Percentiles rank a stretch among this genome's conserved stretches.
phyloP scores from a whole-genome alignment of 164 flowering plant genomes.

The Platanus orientalis region DNA sequence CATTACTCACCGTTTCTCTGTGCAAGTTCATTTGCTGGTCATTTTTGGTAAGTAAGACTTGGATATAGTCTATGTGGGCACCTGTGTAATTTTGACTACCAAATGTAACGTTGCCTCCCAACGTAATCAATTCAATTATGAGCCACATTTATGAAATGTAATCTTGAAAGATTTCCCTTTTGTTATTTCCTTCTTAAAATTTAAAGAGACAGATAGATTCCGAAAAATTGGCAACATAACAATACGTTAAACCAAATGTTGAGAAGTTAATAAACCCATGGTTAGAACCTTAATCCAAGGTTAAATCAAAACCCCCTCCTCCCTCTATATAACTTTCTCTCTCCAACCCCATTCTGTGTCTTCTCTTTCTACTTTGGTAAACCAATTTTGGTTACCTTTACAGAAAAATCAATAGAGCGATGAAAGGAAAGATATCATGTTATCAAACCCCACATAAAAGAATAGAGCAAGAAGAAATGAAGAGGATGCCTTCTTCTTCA shows the following conservation, averaged over 20 bases:
- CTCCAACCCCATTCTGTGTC: conserved; percentile 14
- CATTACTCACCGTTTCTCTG: no score
- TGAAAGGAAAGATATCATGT: not conserved
- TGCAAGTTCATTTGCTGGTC: no score
- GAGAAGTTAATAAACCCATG: conserved; percentile 24
- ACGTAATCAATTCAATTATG: no score
- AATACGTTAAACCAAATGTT: conserved; percentile 46
- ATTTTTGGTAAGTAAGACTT: no score
- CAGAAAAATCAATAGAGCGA: not conserved
- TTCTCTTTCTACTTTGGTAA: conserved; percentile 46
- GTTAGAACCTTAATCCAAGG: conserved; percentile 21
- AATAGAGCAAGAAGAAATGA: conserved; percentile 24
- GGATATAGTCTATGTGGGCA: no score
- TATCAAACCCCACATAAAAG: not conserved
- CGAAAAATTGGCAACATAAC: conserved; percentile 53
- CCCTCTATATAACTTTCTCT: conserved; percentile 8
- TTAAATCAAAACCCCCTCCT: conserved; percentile 1
- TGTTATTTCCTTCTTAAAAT: no score
- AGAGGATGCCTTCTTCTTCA: conserved; percentile 31
- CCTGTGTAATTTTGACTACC: no score
- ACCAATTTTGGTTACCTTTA: conserved; percentile 48
- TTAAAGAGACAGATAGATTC: conserved; percentile 14
- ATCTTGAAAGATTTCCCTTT: no score
- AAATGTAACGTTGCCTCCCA: no score
- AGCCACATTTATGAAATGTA: no score